Conservation (phyloP, 78 protist species). For the Mastigamoeba balamuthi region DNA sequence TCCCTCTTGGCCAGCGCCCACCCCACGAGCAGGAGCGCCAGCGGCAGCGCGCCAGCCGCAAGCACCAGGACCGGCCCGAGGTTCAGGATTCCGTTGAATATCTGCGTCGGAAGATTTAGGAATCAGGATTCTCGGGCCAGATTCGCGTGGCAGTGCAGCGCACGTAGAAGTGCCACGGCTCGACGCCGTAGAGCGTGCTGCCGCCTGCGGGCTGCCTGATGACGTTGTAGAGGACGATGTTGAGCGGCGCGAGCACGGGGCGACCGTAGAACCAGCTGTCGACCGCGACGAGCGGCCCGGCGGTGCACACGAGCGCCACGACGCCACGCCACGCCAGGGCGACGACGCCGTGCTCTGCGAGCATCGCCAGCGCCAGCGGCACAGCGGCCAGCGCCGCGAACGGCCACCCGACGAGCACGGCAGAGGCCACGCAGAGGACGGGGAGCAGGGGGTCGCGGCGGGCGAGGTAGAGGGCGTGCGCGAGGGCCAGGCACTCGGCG, state of each 20-base stretch:
- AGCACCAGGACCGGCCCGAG: constrained; percentile 32
- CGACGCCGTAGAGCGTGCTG: constrained; percentile 49
- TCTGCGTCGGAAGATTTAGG: neutral
- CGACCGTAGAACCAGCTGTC: constrained; percentile 45
- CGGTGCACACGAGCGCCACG: neutral
- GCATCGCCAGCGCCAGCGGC: constrained; percentile 32
- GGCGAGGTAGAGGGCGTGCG: constrained; percentile 31
- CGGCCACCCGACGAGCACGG: constrained; percentile 67
- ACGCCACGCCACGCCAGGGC: constrained; percentile 6
- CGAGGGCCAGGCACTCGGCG: constrained; percentile 11
- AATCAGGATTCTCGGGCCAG: constrained; percentile 3
- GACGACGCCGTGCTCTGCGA: constrained; percentile 6
- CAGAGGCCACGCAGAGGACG: constrained; percentile 22
- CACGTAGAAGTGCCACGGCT: constrained; percentile 45
- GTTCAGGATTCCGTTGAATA: constrained; percentile 47
- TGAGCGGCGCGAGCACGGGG: constrained; percentile 28
- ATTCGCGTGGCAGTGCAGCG: too few relatives aligned
- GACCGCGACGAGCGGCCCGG: constrained; percentile 21
- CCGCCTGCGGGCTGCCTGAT: constrained; percentile 11
- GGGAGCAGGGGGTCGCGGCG: constrained; percentile 3
- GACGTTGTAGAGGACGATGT: constrained; percentile 56
- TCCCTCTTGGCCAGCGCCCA: too few relatives aligned
- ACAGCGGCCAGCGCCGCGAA: constrained; percentile 24
- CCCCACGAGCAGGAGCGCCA: too few relatives aligned
- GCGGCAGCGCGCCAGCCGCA: constrained; percentile 7